These are phyloP conservation scores for Ustilago sp. DNA, from an alignment of 1,284 basidiomycete genomes.

Conservation along the genomic window DNA sequence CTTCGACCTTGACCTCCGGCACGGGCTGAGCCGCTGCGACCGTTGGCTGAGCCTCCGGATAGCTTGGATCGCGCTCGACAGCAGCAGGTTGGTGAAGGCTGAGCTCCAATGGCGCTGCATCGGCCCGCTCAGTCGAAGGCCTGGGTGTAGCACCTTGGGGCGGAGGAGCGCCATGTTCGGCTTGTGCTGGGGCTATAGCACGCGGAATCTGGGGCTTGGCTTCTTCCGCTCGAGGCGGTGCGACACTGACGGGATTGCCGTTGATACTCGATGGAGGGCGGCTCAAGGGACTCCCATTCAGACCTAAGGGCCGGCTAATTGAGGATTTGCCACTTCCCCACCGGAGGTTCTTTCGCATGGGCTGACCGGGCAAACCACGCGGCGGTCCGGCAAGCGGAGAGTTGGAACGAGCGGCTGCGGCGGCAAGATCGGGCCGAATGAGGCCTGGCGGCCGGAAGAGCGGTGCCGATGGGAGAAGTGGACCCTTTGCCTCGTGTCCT, in stretches of 20 bases:
- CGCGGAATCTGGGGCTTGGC: constrained; percentile 10
- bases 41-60: neutral
- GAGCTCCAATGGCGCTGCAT: constrained; percentile 20
- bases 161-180: neutral
- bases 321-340: constrained; percentile 68
- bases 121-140: neutral
- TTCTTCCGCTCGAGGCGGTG: constrained; percentile 15
- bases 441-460: constrained; percentile 35
- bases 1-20: constrained; percentile 14
- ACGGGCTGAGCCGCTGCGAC: neutral
- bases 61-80: neutral
- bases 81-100: constrained; percentile 18
- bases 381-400: constrained; percentile 57
- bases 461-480: constrained; percentile 33
- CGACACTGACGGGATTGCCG: constrained; percentile 28
- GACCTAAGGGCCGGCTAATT: constrained; percentile 52
- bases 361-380: constrained; percentile 52
- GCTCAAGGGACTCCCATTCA: constrained; percentile 37
- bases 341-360: constrained; percentile 65
- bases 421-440: constrained; percentile 38
- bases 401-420: constrained; percentile 41
- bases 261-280: constrained; percentile 35
- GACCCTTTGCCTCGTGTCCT: constrained; percentile 23
- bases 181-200: neutral
- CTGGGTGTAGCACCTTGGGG: neutral